Evolutionary conservation across 1,284 basidiomycete species (phyloP), one percentile per base, ranked within the genome.

Genomic region (Cutaneotrichosporon cyanovorans): DNA sequence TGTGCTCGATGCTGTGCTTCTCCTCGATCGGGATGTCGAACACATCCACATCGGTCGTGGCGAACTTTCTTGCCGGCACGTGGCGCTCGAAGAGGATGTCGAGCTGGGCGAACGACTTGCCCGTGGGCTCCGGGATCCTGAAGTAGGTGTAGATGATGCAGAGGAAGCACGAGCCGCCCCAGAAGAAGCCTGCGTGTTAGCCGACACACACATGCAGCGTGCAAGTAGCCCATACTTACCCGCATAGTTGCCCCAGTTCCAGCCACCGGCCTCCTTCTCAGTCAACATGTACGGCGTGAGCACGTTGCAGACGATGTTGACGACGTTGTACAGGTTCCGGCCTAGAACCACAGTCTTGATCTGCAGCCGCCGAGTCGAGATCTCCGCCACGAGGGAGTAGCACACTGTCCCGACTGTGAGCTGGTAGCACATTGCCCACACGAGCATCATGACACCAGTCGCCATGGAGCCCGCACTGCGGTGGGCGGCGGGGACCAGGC

Each of bases 261-360:
- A 74, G 7, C 16, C 32, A 6, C 14, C 32, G n/a, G 32, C 11
- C 15, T 34, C 32, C 6, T 66, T 68, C 19, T 58, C 59, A 5
- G 71, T 66, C 53, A 76, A 62, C 71, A 74, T 72, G 56, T 74
- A 72, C 4, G 74, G 74, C 9, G 66, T 69, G 16, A 74, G 56
- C 23, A 73, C 59, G 35, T 58, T 60, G 56, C 58, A 58, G 51
- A 68, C 53, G 52, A 72, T 73, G 55, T 74, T 75, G 56, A 73
- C 69, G 38, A 66, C 50, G 48, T 65, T 64, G 60, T 71, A 72
- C 2, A 59, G 51, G 43, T 60, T 62, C 40, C 78, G 71, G 25
- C 74, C 72, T 20, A 79, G 66, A 1, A 73, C 77, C 51, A 78
- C 70, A 2, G 76, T 75, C 66, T 78, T 78, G 56, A 74, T 71